Base-by-base conservation (phyloP, 2,329 filamentous ascomycete genomes). In the Aureobasidium leucospermi region DNA sequence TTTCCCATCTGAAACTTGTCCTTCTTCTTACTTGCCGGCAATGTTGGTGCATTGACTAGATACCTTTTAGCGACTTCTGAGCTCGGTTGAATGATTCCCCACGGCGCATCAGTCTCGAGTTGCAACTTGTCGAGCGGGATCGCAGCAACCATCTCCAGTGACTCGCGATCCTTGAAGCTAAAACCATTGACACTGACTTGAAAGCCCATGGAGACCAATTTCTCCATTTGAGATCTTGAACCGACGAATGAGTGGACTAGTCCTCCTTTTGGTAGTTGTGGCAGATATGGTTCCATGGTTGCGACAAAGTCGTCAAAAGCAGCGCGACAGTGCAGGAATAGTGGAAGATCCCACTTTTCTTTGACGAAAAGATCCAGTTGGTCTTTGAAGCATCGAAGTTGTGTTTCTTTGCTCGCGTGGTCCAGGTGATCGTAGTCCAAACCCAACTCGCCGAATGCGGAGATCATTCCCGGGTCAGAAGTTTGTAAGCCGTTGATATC, bases 111-210 rank as follows among this genome's bases (percentile, higher is more conserved):
- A 0, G 77, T 79, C 66, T 79, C 77, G 15, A 79, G 69, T 61
- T 79, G 76, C 38, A 79, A 60, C 19, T 64, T 68, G 6, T 71
- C 69, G 48, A 79, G 58, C 1, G 77, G 77, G 11, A 78, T 66
- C 3, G 67, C 66, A 0, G 67, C 67, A 1, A 76, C 74, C 76
- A 79, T 79, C 2, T 76, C 71, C 56, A 77, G 38, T 16, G 71
- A 73, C 19, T 71, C 72, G 0, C 68, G 65, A 0, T 71, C 70
- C 23, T 70, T 65, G 49, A 79, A 79, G 36, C 75, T 77, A 61
- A 80, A 78, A 0, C 77, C 78, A 32, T 81, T 81, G n/a, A 81
- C 75, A 61, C 77, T 76, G 8, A 79, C 67, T 34, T 76, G 71
- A 2, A 79, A 64, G 0, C 76, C 76, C 38, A 78, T 63, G 0